Conservation (phyloP, 352 stramenopile species). For the Phytophthora vignae region DNA sequence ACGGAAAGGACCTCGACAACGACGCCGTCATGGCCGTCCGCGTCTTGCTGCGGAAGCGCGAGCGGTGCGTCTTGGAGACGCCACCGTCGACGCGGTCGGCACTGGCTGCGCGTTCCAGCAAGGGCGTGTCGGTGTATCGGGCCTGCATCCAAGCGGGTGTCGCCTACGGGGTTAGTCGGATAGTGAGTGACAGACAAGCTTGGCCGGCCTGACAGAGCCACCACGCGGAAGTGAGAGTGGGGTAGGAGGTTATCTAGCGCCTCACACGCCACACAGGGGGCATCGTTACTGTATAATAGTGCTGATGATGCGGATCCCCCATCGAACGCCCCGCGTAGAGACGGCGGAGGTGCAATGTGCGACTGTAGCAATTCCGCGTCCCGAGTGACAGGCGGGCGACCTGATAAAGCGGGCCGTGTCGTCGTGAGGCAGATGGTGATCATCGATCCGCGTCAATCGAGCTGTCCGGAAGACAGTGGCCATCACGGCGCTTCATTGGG, state of each 20-base stretch:
- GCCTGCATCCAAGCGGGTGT: slow-evolving; percentile 10
- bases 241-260: neutral
- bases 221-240: slow-evolving; percentile 13
- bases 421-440: slow-evolving; percentile 15
- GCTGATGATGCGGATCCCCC: neutral
- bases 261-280: neutral
- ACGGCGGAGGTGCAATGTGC: slow-evolving; percentile 3
- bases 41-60: slow-evolving; percentile 25
- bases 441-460: slow-evolving; percentile 12
- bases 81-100: neutral
- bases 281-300: neutral
- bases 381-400: neutral
- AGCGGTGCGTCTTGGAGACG: slow-evolving; percentile 9
- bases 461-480: neutral
- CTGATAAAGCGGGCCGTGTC: neutral
- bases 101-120: slow-evolving; percentile 20
- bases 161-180: neutral
- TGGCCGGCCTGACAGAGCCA: neutral
- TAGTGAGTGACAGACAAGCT: slow-evolving; percentile 17
- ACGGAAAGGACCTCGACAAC: slow-evolving; percentile 20
- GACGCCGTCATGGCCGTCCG: slow-evolving; percentile 20
- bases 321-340: slow-evolving; percentile 4
- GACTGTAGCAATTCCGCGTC: slow-evolving; percentile 16
- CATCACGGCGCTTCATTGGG: neutral
- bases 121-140: slow-evolving; percentile 16